phyloP scores from a whole-genome alignment of 2,329 filamentous ascomycete genomes.

The Cladosporium phlei region DNA sequence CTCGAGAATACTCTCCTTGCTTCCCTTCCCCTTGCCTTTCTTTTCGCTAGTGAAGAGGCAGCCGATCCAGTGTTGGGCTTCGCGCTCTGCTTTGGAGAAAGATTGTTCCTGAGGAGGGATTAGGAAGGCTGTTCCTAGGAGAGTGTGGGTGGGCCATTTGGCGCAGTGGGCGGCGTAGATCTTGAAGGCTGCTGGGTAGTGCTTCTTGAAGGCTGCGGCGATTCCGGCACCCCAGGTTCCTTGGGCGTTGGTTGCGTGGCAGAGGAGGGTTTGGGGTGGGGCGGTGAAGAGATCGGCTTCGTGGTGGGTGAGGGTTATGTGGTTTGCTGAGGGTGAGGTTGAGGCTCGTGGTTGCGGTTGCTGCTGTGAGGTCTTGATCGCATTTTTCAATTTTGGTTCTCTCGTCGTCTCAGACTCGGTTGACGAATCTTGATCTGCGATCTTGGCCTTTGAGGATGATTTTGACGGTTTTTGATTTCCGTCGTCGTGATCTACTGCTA shows the following conservation, averaged over 20 bases:
- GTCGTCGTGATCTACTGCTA: neutral
- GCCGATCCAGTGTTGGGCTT: constrained; percentile 55
- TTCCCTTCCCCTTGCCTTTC: constrained; percentile 44
- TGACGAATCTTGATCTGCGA: neutral
- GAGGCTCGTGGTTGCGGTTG: neutral
- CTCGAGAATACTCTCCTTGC: constrained; percentile 41
- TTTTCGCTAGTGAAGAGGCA: constrained; percentile 55
- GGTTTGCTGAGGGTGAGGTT: neutral
- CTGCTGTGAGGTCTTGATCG: neutral
- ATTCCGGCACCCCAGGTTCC: constrained; percentile 58
- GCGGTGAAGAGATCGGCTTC: constrained; percentile 51
- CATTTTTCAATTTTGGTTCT: neutral
- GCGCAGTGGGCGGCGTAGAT: constrained; percentile 48
- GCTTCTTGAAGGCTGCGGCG: constrained; percentile 46
- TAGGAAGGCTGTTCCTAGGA: constrained; percentile 47
- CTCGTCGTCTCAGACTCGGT: too few species aligned
- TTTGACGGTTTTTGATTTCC: neutral
- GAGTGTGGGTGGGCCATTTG: constrained; percentile 21
- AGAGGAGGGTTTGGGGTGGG: constrained; percentile 46
- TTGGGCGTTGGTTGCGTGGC: constrained; percentile 57
- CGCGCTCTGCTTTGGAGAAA: constrained; percentile 39
- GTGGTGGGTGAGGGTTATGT: constrained; percentile 17
- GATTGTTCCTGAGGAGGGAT: constrained; percentile 45
- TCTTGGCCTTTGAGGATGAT: neutral
- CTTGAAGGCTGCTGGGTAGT: constrained; percentile 49